phyloP scores from a whole-genome alignment of 495 filamentous ascomycete species.

The Penicillium canescens region DNA sequence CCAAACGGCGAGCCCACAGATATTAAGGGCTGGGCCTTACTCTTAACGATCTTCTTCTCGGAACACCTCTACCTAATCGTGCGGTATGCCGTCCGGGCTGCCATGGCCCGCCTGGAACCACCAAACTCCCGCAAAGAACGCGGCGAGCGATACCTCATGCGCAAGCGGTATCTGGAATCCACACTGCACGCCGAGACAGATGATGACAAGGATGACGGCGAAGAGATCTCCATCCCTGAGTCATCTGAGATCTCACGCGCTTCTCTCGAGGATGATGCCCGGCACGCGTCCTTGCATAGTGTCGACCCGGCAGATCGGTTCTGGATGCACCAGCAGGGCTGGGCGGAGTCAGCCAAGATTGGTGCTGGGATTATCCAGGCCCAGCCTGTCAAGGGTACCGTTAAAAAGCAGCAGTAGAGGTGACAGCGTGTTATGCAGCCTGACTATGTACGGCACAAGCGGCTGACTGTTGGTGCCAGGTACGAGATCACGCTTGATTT shows the following conservation, averaged over 20 bases:
- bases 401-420: conserved; percentile 60
- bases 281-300: conserved; percentile 50
- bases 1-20: conserved; percentile 56
- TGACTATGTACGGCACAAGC: background rate
- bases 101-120: conserved; percentile 77
- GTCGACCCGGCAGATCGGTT: conserved; percentile 63
- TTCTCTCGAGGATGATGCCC: conserved; percentile 68
- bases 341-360: conserved; percentile 59
- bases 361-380: conserved; percentile 58
- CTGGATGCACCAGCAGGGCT: conserved; percentile 66
- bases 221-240: conserved; percentile 13
- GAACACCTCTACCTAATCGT: conserved; percentile 83
- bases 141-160: conserved; percentile 68
- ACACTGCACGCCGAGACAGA: conserved; percentile 34
- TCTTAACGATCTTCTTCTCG: conserved; percentile 80
- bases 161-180: conserved; percentile 67
- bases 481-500: background rate
- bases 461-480: background rate
- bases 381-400: conserved; percentile 36
- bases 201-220: conserved; percentile 22
- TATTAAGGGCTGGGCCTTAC: conserved; percentile 77
- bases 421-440: background rate
- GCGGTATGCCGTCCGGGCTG: conserved; percentile 66
- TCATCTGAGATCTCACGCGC: conserved; percentile 39
- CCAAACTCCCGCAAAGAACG: conserved; percentile 82